Evolutionary conservation across 148 eudicot genomes (phyloP).

Genomic region (Rhododendron ferrugineum): DNA sequence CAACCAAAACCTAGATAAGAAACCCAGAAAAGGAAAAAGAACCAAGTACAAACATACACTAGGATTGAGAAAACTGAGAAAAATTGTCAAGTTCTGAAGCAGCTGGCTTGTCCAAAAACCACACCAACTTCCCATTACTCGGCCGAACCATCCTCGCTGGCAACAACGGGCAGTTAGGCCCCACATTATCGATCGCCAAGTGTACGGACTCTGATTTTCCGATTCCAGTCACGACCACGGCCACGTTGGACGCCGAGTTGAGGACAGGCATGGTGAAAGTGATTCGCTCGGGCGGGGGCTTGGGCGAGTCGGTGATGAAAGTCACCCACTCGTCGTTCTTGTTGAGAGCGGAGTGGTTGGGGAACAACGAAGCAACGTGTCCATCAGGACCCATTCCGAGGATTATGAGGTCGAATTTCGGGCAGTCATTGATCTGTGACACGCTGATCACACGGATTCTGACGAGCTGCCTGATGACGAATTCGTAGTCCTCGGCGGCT

Average conservation of each 20-base stretch:
- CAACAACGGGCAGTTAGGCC: constrained; percentile 29
- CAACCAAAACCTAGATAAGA: neutral
- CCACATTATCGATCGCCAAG: constrained; percentile 37
- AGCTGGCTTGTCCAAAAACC: constrained; percentile 62
- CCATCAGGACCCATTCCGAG: constrained; percentile 91
- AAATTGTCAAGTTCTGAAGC: constrained; percentile 43
- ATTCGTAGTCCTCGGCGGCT: constrained; percentile 79
- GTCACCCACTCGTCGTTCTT: constrained; percentile 74
- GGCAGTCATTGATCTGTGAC: constrained; percentile 71
- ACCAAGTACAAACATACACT: constrained; percentile 15
- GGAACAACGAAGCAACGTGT: constrained; percentile 88
- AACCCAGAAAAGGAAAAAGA: neutral
- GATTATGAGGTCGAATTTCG: constrained; percentile 84
- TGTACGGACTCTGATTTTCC: constrained; percentile 59
- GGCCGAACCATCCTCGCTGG: constrained; percentile 77
- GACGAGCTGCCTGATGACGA: constrained; percentile 75
- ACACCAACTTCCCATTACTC: constrained; percentile 46
- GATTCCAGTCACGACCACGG: constrained; percentile 56
- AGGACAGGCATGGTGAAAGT: constrained; percentile 87
- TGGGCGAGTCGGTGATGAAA: constrained; percentile 73
- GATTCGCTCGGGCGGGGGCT: constrained; percentile 84
- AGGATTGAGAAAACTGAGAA: constrained; percentile 10
- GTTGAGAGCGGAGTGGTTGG: constrained; percentile 52
- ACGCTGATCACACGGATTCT: constrained; percentile 63
- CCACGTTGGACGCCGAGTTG: constrained; percentile 79